Evolutionary conservation across 139 green algal genomes (phyloP), one percentile per base, ranked within the genome.

Genomic region (Limnomonas spitsbergensis): DNA sequence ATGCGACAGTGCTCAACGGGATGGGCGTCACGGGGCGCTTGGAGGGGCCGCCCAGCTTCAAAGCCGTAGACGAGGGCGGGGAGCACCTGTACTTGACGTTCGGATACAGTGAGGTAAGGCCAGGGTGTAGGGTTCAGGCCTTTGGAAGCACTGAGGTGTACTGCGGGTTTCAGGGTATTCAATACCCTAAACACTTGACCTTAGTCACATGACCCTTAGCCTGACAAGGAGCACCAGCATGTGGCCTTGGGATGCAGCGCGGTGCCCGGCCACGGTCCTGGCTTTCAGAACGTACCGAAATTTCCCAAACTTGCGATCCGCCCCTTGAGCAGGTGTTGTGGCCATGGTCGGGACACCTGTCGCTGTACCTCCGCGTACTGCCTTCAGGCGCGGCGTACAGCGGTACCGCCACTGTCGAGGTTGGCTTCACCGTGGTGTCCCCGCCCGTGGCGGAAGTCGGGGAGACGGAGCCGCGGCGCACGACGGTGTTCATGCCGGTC

Each of bases 1-100:
- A 99, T 82, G 92, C 90, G 39, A 99, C 96, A 0, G 87, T 99
- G 4, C 87, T 99, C 26, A 99, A 99, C 81, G 96, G 91, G 20
- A 93, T 98, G 90, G 94, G 89, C 29, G 86, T 97, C 35, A 90
- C 79, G 32, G 89, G 94, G 26, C 61, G 56, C 3, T 82, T 99
- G 39, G 88, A 89, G 38, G 81, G 61, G 1, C 42, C 79, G 35
- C 92, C 94, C 0, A 37, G 47, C 32, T 98, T 89, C 76, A 83
- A 72, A 3, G 75, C 89, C 1, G 78, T 42, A 0, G 70, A 96
- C 75, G 87, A 86, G 20, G 88, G 78, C 32, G 94, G 92, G 0
- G 35, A 80, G 32, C 79, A 91, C n/a, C 86, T 99, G 61, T 83
- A 97, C 69, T 77, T 99, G 53, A 68, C 81, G 4, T 98, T 98